Conservation (phyloP, 495 filamentous ascomycete genomes). For the Penicillium egyptiacum region DNA sequence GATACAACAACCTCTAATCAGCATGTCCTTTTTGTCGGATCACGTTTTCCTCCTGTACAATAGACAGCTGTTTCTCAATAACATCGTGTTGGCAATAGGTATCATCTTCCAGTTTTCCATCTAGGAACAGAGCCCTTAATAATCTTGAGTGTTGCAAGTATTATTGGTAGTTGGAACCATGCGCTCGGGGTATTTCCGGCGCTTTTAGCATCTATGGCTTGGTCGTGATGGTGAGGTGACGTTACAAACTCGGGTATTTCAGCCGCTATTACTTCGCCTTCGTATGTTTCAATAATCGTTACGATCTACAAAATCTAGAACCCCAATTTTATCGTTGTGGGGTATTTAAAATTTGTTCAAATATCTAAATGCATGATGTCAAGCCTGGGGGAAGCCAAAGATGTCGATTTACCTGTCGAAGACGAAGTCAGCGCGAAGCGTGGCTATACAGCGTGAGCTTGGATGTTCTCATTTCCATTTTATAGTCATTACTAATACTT, state of each 20-base stretch:
- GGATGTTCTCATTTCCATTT: background rate
- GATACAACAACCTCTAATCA: background rate
- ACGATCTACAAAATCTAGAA: background rate
- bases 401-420: conserved; percentile 21
- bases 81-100: background rate
- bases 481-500: background rate
- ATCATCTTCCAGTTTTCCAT: background rate
- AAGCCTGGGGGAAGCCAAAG: conserved; percentile 15
- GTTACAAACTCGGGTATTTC: background rate
- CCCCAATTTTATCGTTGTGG: background rate
- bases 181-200: background rate
- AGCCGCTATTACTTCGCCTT: background rate
- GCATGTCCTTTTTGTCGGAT: background rate
- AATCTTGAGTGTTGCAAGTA: background rate
- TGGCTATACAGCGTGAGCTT: conserved; percentile 28
- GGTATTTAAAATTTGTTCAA: background rate
- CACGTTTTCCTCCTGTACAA: background rate
- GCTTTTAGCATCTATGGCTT: background rate
- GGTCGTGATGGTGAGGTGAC: background rate
- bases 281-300: background rate
- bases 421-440: conserved; percentile 27
- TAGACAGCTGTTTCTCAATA: background rate
- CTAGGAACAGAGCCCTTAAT: background rate
- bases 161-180: background rate
- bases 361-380: conserved; percentile 12